phyloP scores from a whole-genome alignment of 352 stramenopile species.

The Thalassiosira gravida region DNA sequence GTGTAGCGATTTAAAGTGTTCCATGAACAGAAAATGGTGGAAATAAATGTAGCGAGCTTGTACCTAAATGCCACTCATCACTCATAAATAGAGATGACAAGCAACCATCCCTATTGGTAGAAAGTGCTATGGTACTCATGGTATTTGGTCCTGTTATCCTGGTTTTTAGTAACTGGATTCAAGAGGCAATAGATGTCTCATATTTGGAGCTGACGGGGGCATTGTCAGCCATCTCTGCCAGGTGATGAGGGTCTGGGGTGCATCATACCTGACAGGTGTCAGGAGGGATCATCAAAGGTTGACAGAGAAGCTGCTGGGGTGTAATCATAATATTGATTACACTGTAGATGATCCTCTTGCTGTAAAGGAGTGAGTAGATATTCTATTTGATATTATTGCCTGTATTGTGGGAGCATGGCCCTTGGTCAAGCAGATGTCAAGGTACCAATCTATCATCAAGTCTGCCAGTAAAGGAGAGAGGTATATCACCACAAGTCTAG shows the following conservation, averaged over 20 bases:
- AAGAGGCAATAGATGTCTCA: slow-evolving; percentile 85
- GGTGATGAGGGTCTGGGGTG: slow-evolving; percentile 73
- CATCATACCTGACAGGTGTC: slow-evolving; percentile 83
- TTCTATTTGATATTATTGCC: slow-evolving; percentile 70
- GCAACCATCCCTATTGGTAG: no score
- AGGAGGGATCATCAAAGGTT: slow-evolving; percentile 54
- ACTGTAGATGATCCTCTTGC: slow-evolving; percentile 54
- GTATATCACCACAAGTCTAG: slow-evolving; percentile 57
- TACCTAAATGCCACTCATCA: no score
- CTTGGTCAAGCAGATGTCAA: slow-evolving; percentile 24
- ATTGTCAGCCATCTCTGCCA: slow-evolving; percentile 87
- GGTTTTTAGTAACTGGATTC: no score
- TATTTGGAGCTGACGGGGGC: slow-evolving; percentile 87
- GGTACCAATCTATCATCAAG: slow-evolving; percentile 57
- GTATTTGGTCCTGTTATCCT: no score
- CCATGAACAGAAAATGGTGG: no score
- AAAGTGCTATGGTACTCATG: no score
- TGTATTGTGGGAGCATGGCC: slow-evolving; percentile 57
- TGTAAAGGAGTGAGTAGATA: slow-evolving; percentile 50
- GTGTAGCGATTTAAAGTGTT: no score
- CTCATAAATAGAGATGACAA: no score
- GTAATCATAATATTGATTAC: slow-evolving; percentile 66
- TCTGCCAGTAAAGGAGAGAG: slow-evolving; percentile 39
- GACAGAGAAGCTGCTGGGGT: slow-evolving; percentile 51
- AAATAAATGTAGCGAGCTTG: no score